Percentiles rank a stretch among this genome's conserved stretches.
Conservation (phyloP, 208 protist genomes). For the Novymonas esmeraldas region DNA sequence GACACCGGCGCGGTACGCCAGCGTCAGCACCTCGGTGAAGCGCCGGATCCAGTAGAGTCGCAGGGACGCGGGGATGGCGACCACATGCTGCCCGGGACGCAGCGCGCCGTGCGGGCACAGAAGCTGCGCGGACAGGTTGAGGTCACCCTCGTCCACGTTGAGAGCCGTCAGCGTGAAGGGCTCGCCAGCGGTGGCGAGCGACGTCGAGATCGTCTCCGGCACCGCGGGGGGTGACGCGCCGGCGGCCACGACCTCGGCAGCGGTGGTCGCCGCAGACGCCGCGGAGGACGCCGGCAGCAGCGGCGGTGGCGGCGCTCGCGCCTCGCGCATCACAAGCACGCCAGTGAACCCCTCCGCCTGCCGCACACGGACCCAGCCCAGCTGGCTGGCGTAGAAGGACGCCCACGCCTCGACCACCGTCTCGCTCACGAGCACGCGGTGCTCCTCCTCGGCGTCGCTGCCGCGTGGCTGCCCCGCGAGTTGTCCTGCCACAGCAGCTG, state of each 20-base stretch:
- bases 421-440: conserved; percentile 57
- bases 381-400: conserved; percentile 29
- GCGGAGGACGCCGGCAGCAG: neutral
- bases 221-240: neutral
- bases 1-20: conserved; percentile 26
- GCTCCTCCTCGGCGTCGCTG: conserved; percentile 5
- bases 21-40: conserved; percentile 37
- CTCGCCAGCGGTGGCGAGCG: conserved; percentile 3
- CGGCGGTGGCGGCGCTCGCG: conserved; percentile 9
- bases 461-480: neutral
- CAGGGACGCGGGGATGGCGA: conserved; percentile 44
- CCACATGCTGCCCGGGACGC: conserved; percentile 38
- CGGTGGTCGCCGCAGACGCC: neutral
- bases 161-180: conserved; percentile 3
- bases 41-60: conserved; percentile 57
- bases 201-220: conserved; percentile 16
- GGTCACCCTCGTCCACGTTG: conserved; percentile 16
- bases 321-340: conserved; percentile 38
- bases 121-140: conserved; percentile 25
- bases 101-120: conserved; percentile 60
- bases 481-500: neutral
- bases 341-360: conserved; percentile 65
- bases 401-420: conserved; percentile 56
- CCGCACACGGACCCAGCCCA: conserved; percentile 32
- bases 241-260: neutral